Evolutionary conservation across 1,139 yeast genomes (phyloP), one percentile per base, ranked within the genome.

Genomic region (Pichia sp.): DNA sequence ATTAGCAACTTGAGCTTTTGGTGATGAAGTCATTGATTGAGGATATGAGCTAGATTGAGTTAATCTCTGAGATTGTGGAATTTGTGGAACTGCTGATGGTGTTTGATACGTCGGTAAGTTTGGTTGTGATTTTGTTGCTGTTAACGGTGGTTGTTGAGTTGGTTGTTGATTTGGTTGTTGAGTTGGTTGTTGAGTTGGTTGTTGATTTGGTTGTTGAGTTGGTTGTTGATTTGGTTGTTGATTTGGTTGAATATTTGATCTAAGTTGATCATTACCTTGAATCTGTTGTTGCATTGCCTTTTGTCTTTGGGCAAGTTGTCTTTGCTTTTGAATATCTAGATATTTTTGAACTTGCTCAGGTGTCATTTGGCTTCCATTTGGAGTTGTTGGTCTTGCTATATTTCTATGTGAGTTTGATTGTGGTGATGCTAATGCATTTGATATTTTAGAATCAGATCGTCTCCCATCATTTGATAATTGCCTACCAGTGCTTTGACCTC

Each of bases 301-400:
- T 31, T 56, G 60, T n/a, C 53, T 50, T 45, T 58, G 62, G 18
- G 58, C 68, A 59, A 77, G 56, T 53, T 79, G 70, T 53, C 81
- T 69, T 56, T 79, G 83, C 53, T 77, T 75, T 58, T 78, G 82
- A 42, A 75, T 62, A 53, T 77, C 82, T 45, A 79, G 63, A 39
- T 79, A 64, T 53, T 76, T 80, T 59, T 79, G 84, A 18, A 79
- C 69, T 58, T 79, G 84, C 56, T 79, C 83, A 18, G 75, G 74
- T 0, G 82, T 76, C 51, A 77, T 76, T 8, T 80, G 80, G 1
- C 80, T 74, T 3, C 81, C 82, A 58, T 76, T 75, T 1, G 81
- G 78, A 1, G 77, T 73, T 0, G 77, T 71, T 9, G 81, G 76
- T 28, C 49, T 48, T 16, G 45, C 48, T 27, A 49, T 41, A 16